A percentile compares a stretch with the other conserved stretches of the same genome.
Conservation (phyloP, 1,284 basidiomycete genomes). For the Melampsora larici-populina region DNA sequence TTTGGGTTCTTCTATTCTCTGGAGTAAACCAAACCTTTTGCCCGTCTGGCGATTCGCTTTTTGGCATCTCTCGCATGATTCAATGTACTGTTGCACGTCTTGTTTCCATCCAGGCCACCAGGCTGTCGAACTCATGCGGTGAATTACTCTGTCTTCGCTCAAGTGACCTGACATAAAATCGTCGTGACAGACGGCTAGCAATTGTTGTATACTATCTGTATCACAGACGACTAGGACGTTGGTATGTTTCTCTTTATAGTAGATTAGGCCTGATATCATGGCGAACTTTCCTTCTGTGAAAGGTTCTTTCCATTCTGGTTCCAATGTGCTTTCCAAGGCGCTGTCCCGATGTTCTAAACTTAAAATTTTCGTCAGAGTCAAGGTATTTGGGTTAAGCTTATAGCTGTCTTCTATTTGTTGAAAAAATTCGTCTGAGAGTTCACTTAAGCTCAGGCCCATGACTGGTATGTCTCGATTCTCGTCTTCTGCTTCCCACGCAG, state of each 20-base stretch:
- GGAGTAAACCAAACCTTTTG: no score
- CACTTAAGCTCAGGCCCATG: not conserved
- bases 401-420: not conserved
- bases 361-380: not conserved
- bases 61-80: no score
- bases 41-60: no score
- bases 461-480: not conserved
- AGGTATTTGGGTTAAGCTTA: not conserved
- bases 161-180: not conserved
- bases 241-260: not conserved
- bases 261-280: not conserved
- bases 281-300: not conserved
- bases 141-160: no score
- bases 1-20: no score
- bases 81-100: not conserved
- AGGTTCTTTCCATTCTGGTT: not conserved
- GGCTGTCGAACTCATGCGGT: conserved; percentile 6
- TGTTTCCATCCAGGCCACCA: conserved; percentile 21
- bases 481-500: not conserved
- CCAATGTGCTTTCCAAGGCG: not conserved
- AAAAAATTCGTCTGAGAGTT: not conserved
- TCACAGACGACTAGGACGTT: not conserved
- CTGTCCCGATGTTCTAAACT: not conserved
- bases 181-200: not conserved
- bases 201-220: not conserved